Base-by-base conservation (phyloP, 495 filamentous ascomycete genomes). In the Aspergillus saccharolyticus region DNA sequence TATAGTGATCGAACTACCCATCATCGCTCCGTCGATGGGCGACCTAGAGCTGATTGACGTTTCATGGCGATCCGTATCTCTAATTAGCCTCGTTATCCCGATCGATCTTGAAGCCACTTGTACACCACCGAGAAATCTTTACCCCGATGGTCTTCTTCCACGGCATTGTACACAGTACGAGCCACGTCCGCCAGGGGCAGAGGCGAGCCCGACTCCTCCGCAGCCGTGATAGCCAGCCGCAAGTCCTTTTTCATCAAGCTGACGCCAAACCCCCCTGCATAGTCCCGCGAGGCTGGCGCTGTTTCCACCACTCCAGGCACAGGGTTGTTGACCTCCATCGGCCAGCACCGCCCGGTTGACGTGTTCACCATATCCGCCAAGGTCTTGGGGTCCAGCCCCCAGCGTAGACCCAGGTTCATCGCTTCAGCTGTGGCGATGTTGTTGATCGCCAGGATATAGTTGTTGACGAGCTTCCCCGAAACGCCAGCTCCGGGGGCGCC, bases 351-450 rank as follows among this genome's bases (percentile, higher is more conserved):
- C 39, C 92, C 92, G 1, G 89, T 95, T 48, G 87, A 89, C 18
- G 85, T 82, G 66, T 94, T 96, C 70, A 96, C 88, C 71, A 97
- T 78, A 42, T 83, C 80, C 1, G 88, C 89, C 15, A 97, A 73
- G 1, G 84, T 83, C 64, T 88, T 87, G 12, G 89, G 85, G 54
- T 96, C 88, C 10, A 97, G 80, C 1, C 92, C 92, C 80, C 87
- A 89, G 59, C 83, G 83, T 19, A 93, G 83, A 22, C 90, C 92
- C 18, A 97, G 81, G 59, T 91, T 91, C 91, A 97, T 96, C 0
- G 90, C 92, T 71, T 97, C 92, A 0, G 89, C 87, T 0, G 89
- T 91, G 2, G 89, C 92, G 61, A 97, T 92, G 65, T 96, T 97
- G 69, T 89, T 92, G 56, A 97, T 85, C 2, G 90, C 90, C 12